These are phyloP conservation scores for Phytophthora ohioensis DNA, from an alignment of 352 stramenopile genomes.

Conservation along the genomic window DNA sequence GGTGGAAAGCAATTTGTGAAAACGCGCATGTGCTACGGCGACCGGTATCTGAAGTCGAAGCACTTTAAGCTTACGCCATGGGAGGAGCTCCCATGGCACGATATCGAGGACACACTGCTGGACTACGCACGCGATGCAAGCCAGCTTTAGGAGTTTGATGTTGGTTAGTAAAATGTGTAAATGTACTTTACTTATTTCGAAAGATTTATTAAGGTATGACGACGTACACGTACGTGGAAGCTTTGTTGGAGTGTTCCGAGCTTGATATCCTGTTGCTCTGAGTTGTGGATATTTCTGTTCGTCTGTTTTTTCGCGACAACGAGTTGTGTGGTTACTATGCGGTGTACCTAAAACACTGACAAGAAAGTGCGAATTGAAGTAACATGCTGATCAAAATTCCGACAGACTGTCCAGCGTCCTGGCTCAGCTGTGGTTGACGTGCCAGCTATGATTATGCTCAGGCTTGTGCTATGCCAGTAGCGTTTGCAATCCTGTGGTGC, in stretches of 20 bases:
- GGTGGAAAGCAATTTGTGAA: conserved; percentile 33
- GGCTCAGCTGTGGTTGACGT: conserved; percentile 1
- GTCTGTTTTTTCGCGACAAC: neutral
- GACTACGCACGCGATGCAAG: conserved; percentile 34
- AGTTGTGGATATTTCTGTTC: neutral
- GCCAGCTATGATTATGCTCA: neutral
- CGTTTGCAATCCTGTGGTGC: conserved; percentile 5
- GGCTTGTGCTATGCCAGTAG: neutral
- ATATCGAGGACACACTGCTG: conserved; percentile 38
- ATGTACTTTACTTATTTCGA: neutral
- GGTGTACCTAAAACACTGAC: conserved; percentile 2
- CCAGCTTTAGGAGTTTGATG: conserved; percentile 22
- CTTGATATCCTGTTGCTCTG: too few species aligned
- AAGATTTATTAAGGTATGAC: neutral
- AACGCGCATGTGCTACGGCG: conserved; percentile 45
- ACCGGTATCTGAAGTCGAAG: conserved; percentile 27
- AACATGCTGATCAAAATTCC: neutral
- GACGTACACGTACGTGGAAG: neutral
- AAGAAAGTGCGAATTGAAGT: neutral
- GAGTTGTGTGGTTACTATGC: neutral
- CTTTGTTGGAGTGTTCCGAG: too few species aligned
- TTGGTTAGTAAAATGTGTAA: conserved; percentile 11
- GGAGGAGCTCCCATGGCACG: conserved; percentile 33
- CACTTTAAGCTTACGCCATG: conserved; percentile 36
- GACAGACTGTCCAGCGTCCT: neutral